These are phyloP conservation scores for Neofusicoccum sp. DNA, from an alignment of 2,329 filamentous ascomycete genomes.

Conservation along the genomic window DNA sequence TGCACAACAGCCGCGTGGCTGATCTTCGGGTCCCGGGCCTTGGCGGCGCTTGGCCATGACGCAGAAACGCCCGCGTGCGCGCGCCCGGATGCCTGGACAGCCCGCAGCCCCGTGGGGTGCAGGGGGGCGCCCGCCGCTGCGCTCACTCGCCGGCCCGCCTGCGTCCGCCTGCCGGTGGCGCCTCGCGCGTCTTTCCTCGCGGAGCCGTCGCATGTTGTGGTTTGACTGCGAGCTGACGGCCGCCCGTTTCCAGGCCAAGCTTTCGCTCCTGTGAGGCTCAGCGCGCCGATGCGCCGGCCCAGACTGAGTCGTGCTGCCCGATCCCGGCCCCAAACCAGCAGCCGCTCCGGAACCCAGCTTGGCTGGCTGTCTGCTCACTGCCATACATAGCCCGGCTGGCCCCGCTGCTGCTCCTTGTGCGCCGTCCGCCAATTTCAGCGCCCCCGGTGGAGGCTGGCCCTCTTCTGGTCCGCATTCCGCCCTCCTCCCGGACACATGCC, in stretches of 20 bases:
- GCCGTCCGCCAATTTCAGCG: background rate
- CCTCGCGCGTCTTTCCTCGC: background rate
- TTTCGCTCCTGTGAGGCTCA: slow-evolving; percentile 1
- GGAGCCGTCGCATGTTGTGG: background rate
- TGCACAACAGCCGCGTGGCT: background rate
- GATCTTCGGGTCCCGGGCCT: background rate
- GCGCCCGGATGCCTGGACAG: background rate
- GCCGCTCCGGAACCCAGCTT: background rate
- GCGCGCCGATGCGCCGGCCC: background rate
- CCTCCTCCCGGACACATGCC: too few relatives aligned
- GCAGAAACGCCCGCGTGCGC: background rate
- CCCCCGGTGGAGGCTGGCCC: background rate
- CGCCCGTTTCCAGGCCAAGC: background rate
- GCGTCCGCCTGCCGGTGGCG: background rate
- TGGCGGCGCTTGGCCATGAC: background rate
- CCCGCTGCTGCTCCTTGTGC: background rate
- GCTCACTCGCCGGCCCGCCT: background rate
- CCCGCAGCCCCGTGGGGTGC: slow-evolving; percentile 8
- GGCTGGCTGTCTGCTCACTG: background rate
- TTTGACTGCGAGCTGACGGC: background rate
- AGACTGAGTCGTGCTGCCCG: background rate
- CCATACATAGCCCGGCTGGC: background rate
- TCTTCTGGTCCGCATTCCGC: background rate
- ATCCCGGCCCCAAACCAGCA: background rate
- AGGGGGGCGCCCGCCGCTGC: background rate